These are phyloP conservation scores for Ophryocystis elektroscirrha DNA, from an alignment of 169 alveolate genomes.

Conservation along the genomic window DNA sequence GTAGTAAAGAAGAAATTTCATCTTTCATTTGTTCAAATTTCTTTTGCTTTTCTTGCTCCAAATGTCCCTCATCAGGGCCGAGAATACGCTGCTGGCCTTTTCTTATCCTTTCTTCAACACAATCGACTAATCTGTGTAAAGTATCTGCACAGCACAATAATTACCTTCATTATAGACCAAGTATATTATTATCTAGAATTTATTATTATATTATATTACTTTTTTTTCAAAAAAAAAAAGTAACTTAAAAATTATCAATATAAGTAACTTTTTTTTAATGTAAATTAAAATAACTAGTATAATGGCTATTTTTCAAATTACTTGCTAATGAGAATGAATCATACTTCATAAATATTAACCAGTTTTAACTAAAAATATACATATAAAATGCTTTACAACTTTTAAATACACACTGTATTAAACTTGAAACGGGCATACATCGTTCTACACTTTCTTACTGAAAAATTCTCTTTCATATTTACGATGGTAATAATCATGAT, in stretches of 20 bases:
- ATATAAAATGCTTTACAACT: conserved; percentile 23
- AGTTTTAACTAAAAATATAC: conserved; percentile 1
- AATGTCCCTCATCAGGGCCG: conserved; percentile 8
- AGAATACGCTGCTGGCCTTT: conserved; percentile 17
- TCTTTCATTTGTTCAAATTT: conserved; percentile 23
- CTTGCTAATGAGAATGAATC: background rate
- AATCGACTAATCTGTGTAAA: conserved; percentile 17
- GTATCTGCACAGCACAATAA: conserved; percentile 15
- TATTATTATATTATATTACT: conserved; percentile 6
- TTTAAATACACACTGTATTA: conserved; percentile 14
- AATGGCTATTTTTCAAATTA: background rate
- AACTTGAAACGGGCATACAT: conserved; percentile 14
- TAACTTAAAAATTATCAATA: background rate
- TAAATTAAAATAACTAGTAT: background rate
- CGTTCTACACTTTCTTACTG: conserved; percentile 13
- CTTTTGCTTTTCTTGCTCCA: conserved; percentile 13
- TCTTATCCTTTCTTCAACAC: conserved; percentile 25
- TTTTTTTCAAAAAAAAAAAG: background rate
- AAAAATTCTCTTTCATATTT: background rate
- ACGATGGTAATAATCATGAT: conserved; percentile 9
- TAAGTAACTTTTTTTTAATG: background rate
- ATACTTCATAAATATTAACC: no score
- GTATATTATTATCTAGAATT: conserved; percentile 13
- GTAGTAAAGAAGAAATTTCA: conserved; percentile 24
- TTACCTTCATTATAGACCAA: conserved; percentile 11